Evolutionary conservation across 805 yeast genomes (phyloP).

Genomic region (Kluyveromyces siamensis): DNA sequence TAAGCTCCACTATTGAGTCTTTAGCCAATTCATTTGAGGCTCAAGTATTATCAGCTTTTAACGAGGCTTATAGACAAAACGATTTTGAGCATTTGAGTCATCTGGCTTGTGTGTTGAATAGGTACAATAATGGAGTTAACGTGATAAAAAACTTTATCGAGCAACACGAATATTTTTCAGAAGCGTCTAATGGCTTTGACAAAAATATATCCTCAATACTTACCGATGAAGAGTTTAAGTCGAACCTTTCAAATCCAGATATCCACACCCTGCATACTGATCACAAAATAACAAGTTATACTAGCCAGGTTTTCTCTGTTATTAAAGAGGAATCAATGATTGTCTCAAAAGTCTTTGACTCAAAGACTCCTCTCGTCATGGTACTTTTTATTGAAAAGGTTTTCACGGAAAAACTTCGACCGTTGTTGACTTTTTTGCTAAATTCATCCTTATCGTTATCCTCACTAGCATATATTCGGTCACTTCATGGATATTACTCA

Average conservation of each 20-base stretch:
- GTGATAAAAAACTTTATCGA: constrained; percentile 76
- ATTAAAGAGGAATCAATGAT: constrained; percentile 65
- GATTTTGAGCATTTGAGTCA: constrained; percentile 67
- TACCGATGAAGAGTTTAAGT: constrained; percentile 48
- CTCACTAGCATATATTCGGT: constrained; percentile 65
- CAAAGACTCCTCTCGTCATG: constrained; percentile 54
- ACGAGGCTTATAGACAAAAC: constrained; percentile 60
- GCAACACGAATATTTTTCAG: constrained; percentile 61
- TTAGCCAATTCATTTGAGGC: constrained; percentile 73
- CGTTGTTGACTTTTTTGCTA: constrained; percentile 47
- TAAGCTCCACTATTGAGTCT: constrained; percentile 44
- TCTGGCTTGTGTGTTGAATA: constrained; percentile 62
- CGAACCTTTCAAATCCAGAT: constrained; percentile 49
- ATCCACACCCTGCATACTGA: constrained; percentile 41
- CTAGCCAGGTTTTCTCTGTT: constrained; percentile 49
- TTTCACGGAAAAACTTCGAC: constrained; percentile 61
- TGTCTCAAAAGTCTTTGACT: constrained; percentile 63
- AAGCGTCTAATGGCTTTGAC: constrained; percentile 23
- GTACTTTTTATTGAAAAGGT: constrained; percentile 64
- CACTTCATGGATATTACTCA: constrained; percentile 57
- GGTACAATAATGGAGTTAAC: constrained; percentile 76
- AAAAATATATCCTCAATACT: constrained; percentile 22
- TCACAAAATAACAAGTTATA: constrained; percentile 39
- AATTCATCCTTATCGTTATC: constrained; percentile 55
- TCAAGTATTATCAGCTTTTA: constrained; percentile 58